Evolutionary conservation across 352 stramenopile species (phyloP), one percentile per base, ranked within the genome.

Genomic region (Phytophthora idaei): DNA sequence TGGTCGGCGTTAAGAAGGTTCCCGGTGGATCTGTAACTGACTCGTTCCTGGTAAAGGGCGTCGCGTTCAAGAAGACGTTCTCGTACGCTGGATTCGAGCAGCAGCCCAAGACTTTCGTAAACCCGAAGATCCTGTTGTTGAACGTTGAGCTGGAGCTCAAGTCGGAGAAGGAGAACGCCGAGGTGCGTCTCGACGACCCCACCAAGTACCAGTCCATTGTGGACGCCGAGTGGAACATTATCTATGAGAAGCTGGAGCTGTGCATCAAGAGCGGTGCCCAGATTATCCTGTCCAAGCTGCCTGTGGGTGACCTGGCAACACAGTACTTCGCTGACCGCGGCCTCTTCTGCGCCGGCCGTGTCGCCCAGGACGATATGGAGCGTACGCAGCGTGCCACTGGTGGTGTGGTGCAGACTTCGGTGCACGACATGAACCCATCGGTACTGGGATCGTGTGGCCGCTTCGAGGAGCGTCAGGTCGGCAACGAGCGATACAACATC

Each of bases 1-100:
- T 99, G 83, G 91, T 99, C 63, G 97, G 95, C 28, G 90, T 99
- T 47, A 99, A 99, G 83, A 99, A 99, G 78, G 97, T 99, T 31
- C 92, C 95, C 7, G 98, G 98, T 51, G 98, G 97, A 15, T 98
- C 97, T 45, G 97, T 99, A 29, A 98, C 94, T 55, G 94, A 99
- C 74, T 99, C 95, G 57, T 99, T 99, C 77, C 82, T 99, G 5
- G 97, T 99, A 11, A 85, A 97, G 59, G 97, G 97, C 28, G 98
- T 99, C 3, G 98, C 98, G 3, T 99, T 99, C 87, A 98, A 99
- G 82, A 99, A 99, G 82, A 99, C 98, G 27, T 99, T 99, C 74
- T 98, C 92, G 54, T 99, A 99, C 76, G 98, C 98, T 7, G 98
- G 98, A n/a, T 99, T 99, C 72, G 98, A 99, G 82, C 97, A 99